Evolutionary conservation across 441 rosid genomes (phyloP), one percentile per base, ranked within the genome.

Genomic region (Eruca vesicaria): DNA sequence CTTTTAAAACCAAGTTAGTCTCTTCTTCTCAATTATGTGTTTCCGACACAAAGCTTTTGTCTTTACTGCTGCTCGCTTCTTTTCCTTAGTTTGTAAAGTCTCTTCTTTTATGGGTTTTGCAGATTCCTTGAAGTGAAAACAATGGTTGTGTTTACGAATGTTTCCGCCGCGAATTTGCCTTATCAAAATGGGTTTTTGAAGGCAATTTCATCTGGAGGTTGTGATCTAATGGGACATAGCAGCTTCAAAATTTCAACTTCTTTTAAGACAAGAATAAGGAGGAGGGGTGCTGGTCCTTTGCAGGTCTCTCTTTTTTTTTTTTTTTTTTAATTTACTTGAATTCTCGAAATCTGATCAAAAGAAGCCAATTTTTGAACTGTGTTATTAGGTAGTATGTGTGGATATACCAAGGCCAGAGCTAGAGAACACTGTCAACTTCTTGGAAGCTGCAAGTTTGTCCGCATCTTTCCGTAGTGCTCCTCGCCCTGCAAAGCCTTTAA

Each of bases 381-480:
- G 23, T 50, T 45, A 1, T 15, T 83, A 94, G 97, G 92, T 92
- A 4, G 88, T 87, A 75, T 92, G 97, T 73, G 83, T 92, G 75
- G 97, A 95, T 85, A 86, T 84, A 52, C 97, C 91, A 72, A 86
- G 98, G 66, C 98, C 97, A 1, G 96, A 95, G 78, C 81, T 95
- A 62, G 98, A 95, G 57, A 86, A 77, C 60, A 87, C 93, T 2
- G 82, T 76, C 7, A 92, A 89, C 80, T 95, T 90, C 82, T 81
- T 95, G 79, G 98, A 92, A 82, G 98, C 98, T 72, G 96, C 98
- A 6, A 82, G 83, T 78, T 79, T 95, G 19, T 92, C 98, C 62
- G 81, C 98, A 23, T 78, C 87, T 52, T 92, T 95, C 73, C 88
- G 85, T 31, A 68, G 87, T 76, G 82, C 90, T 52, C 81, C 92